Percentiles rank a stretch among this genome's conserved stretches.
These are phyloP conservation scores for Solanum microdontum DNA, from an alignment of 257 asterid species.

Conservation along the genomic window DNA sequence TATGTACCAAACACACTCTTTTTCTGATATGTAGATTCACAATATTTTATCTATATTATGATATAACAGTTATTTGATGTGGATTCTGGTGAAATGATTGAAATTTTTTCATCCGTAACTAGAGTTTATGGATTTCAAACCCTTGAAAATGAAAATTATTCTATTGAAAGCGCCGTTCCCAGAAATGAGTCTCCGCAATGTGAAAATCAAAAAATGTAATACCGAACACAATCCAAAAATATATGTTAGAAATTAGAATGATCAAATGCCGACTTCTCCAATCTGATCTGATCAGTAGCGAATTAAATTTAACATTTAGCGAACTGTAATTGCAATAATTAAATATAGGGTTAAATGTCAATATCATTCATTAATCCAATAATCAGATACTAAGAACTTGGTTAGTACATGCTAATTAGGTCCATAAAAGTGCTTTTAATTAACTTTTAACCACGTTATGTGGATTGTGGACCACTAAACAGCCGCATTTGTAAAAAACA, in stretches of 20 bases:
- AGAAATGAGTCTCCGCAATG: neutral
- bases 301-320: neutral
- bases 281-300: neutral
- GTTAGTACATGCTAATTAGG: neutral
- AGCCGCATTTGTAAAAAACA: neutral
- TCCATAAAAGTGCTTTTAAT: neutral
- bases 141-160: neutral
- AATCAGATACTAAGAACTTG: neutral
- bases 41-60: neutral
- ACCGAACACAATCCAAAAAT: neutral
- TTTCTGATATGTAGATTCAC: neutral
- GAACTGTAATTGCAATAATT: neutral
- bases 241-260: neutral
- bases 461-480: slow-evolving; percentile 6
- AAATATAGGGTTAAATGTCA: neutral
- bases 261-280: neutral
- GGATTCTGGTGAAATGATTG: neutral
- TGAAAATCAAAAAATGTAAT: neutral
- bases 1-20: neutral
- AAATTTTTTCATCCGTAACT: neutral
- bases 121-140: neutral
- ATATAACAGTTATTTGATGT: neutral
- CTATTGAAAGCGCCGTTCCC: neutral
- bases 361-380: neutral
- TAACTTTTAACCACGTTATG: slow-evolving; percentile 1